These are phyloP conservation scores for Aspergillus floridensis DNA, from an alignment of 2,329 filamentous ascomycete genomes.

Conservation along the genomic window DNA sequence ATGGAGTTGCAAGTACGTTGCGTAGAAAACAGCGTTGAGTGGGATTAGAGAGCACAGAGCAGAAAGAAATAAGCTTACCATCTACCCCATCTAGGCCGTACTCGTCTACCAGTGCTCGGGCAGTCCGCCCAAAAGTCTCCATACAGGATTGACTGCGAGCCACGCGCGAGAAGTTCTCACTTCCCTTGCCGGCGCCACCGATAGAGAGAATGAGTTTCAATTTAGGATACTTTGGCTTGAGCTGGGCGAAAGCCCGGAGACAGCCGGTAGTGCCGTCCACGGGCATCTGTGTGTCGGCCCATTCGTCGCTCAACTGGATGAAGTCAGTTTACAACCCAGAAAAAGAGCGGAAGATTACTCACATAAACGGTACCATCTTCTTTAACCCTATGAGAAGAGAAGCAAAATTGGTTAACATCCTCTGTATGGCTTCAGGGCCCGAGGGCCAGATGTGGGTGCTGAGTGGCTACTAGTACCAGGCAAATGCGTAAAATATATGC, in stretches of 20 bases:
- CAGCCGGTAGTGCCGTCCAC: constrained; percentile 71
- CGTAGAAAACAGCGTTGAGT: no score
- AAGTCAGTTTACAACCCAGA: constrained; percentile 2
- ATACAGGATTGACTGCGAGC: constrained; percentile 60
- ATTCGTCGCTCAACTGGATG: constrained; percentile 71
- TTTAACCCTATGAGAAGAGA: constrained; percentile 54
- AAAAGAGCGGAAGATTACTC: constrained; percentile 29
- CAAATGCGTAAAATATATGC: constrained; percentile 81
- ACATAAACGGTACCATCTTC: constrained; percentile 73
- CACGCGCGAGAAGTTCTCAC: constrained; percentile 65
- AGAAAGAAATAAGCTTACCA: constrained; percentile 50
- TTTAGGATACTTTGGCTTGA: constrained; percentile 68
- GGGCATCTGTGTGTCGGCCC: constrained; percentile 68
- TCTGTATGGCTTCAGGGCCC: constrained; percentile 14
- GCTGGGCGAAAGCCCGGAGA: constrained; percentile 67
- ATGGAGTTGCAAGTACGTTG: no score
- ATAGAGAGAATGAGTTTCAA: constrained; percentile 75
- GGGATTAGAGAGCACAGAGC: background rate
- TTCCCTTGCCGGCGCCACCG: constrained; percentile 64
- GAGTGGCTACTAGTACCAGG: constrained; percentile 47
- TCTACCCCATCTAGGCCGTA: constrained; percentile 75
- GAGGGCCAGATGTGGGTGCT: constrained; percentile 9
- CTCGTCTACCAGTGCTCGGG: constrained; percentile 64
- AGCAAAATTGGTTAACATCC: constrained; percentile 23
- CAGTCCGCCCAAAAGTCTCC: constrained; percentile 69